Evolutionary conservation across 208 protist species (phyloP).

Genomic region (Naegleria lovaniensis): DNA sequence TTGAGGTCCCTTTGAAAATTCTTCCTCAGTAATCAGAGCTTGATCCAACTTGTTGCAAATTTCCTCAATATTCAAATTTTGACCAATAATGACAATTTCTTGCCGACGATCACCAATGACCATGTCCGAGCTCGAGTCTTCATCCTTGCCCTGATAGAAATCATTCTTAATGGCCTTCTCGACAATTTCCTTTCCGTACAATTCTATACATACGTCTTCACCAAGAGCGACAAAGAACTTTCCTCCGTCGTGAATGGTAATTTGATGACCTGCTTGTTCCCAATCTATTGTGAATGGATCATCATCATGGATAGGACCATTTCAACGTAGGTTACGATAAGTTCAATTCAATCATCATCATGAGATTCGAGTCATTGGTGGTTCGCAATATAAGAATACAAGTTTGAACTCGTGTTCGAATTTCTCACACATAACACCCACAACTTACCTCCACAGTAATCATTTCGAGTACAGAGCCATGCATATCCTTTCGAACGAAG

Average conservation of each 20-base stretch:
- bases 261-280: neutral
- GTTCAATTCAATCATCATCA: too few species aligned
- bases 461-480: constrained; percentile 44
- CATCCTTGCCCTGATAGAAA: constrained; percentile 18
- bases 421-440: neutral
- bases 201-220: constrained; percentile 35
- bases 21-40: constrained; percentile 38
- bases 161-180: constrained; percentile 24
- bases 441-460: neutral
- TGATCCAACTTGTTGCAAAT: constrained; percentile 42
- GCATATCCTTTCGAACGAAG: constrained; percentile 56
- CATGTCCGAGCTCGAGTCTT: too few species aligned
- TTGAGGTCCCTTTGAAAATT: constrained; percentile 36
- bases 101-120: constrained; percentile 47
- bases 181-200: neutral
- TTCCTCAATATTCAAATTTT: constrained; percentile 38
- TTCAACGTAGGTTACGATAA: too few species aligned
- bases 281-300: too few species aligned
- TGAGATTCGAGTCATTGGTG: too few species aligned
- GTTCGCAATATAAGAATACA: too few species aligned
- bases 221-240: constrained; percentile 41
- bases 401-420: neutral
- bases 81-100: constrained; percentile 60
- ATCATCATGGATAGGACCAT: too few species aligned
- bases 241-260: constrained; percentile 15